Conservation (phyloP, 495 filamentous ascomycete species). For the Sordaria brevicollis region DNA sequence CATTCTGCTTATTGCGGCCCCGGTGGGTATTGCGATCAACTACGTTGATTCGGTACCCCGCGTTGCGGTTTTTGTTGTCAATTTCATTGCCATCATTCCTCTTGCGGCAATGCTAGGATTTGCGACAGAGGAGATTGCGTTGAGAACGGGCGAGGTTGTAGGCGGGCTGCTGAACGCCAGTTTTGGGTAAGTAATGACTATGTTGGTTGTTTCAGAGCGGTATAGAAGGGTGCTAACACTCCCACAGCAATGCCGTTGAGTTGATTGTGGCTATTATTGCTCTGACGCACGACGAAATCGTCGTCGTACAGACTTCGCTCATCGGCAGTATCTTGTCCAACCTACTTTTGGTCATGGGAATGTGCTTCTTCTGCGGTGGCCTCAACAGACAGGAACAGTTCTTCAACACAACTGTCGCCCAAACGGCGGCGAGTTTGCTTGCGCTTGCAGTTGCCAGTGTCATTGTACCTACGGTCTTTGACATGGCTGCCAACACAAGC, state of each 20-base stretch:
- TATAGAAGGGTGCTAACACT: constrained; percentile 1
- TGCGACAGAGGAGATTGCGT: constrained; percentile 81
- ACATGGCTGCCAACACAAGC: constrained; percentile 26
- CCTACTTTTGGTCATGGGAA: constrained; percentile 80
- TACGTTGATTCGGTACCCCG: constrained; percentile 45
- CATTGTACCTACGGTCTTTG: constrained; percentile 85
- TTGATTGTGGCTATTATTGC: constrained; percentile 85
- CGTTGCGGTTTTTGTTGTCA: constrained; percentile 66
- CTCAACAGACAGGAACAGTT: constrained; percentile 69
- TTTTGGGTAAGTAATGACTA: constrained; percentile 54
- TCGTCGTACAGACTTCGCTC: constrained; percentile 87
- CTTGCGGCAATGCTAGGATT: constrained; percentile 84
- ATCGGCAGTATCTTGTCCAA: constrained; percentile 90
- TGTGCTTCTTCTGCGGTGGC: constrained; percentile 89
- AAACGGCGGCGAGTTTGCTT: constrained; percentile 76
- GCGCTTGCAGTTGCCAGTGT: constrained; percentile 69
- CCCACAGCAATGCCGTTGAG: constrained; percentile 72
- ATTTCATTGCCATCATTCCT: constrained; percentile 84
- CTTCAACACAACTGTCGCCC: constrained; percentile 91
- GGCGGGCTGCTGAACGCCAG: constrained; percentile 81
- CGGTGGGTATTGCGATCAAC: constrained; percentile 64
- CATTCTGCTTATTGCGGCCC: constrained; percentile 65
- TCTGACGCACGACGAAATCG: constrained; percentile 57
- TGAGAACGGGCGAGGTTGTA: constrained; percentile 73
- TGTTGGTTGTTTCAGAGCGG: background rate